A percentile compares a stretch with the other conserved stretches of the same genome.
Conservation (phyloP, 179 eudicot genomes). For the Carnegiea gigantea region DNA sequence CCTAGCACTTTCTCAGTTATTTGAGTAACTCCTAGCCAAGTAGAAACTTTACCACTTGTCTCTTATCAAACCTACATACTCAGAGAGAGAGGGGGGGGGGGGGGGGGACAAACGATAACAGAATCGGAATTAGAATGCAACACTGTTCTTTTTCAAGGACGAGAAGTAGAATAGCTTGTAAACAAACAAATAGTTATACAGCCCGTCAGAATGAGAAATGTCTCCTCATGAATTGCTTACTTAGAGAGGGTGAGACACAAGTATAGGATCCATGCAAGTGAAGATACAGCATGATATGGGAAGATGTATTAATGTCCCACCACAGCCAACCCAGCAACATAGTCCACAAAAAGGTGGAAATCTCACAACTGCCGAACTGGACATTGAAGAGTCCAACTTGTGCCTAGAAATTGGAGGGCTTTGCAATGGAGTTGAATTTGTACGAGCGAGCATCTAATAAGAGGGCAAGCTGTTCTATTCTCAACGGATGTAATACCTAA, state of each 20-base stretch:
- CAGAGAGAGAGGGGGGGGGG: background rate
- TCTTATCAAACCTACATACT: background rate
- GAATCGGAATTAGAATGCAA: background rate
- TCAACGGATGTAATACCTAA: background rate
- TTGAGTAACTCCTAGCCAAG: background rate
- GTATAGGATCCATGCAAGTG: too few relatives aligned
- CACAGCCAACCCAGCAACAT: too few relatives aligned
- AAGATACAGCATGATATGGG: too few relatives aligned
- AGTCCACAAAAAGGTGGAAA: too few relatives aligned
- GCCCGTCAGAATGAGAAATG: too few relatives aligned
- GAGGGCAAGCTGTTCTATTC: background rate
- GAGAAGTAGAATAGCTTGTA: background rate
- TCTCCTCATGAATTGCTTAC: too few relatives aligned
- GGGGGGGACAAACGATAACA: background rate
- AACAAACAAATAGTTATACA: background rate
- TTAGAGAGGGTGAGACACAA: too few relatives aligned
- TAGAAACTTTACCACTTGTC: background rate
- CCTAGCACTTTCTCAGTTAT: background rate
- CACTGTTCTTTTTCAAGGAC: background rate
- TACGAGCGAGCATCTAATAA: background rate
- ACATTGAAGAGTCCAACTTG: too few relatives aligned
- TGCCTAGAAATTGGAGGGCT: too few relatives aligned
- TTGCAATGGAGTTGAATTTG: too few relatives aligned
- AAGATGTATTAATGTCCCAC: too few relatives aligned
- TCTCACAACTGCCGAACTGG: too few relatives aligned